Conservation (phyloP, 768 basidiomycete species). For the Lyophyllum semitale region DNA sequence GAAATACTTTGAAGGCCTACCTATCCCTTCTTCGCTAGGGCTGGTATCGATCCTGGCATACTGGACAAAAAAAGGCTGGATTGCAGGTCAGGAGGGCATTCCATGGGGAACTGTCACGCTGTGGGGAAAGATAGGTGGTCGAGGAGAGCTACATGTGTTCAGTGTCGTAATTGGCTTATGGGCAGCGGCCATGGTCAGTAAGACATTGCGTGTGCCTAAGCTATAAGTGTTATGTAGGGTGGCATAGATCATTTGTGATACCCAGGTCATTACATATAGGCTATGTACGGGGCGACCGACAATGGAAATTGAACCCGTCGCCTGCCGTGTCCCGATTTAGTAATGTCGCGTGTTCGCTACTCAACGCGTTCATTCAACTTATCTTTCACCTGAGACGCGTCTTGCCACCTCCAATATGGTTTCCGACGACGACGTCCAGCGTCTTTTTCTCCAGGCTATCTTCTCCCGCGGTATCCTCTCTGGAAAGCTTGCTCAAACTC, state of each 20-base stretch:
- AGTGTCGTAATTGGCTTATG: constrained; percentile 79
- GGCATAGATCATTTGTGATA: constrained; percentile 7
- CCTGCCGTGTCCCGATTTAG: neutral
- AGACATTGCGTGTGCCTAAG: constrained; percentile 89
- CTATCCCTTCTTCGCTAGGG: constrained; percentile 87
- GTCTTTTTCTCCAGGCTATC: constrained; percentile 78
- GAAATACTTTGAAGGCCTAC: constrained; percentile 96
- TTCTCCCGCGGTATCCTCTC: constrained; percentile 72
- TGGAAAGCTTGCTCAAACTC: constrained; percentile 57
- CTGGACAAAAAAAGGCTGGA: constrained; percentile 86
- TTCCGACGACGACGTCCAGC: constrained; percentile 63
- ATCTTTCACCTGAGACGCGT: constrained; percentile 19
- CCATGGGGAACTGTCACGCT: constrained; percentile 74
- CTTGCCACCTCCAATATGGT: constrained; percentile 32
- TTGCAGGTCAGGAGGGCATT: constrained; percentile 73
- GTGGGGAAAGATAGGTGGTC: constrained; percentile 71
- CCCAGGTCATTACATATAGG: constrained; percentile 5
- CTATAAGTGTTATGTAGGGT: constrained; percentile 33
- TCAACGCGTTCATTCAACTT: neutral
- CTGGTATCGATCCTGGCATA: constrained; percentile 80
- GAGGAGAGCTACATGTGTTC: constrained; percentile 83
- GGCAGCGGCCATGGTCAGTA: constrained; percentile 98
- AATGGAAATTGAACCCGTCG: neutral
- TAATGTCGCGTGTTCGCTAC: constrained; percentile 8
- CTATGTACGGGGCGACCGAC: too few species aligned